phyloP scores from a whole-genome alignment of 495 filamentous ascomycete genomes.

The Tuber calosporum region DNA sequence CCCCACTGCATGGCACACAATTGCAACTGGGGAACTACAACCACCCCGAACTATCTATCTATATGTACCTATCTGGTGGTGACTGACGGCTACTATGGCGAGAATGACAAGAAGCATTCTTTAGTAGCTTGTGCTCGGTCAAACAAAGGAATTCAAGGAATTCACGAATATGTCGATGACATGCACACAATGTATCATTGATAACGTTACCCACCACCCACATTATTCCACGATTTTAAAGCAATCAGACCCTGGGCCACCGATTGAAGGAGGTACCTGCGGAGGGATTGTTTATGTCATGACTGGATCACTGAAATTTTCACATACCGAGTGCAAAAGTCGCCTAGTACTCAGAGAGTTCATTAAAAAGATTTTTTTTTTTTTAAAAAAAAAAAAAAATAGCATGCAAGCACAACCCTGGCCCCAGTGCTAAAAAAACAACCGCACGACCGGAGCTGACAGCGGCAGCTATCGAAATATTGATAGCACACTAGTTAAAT shows the following conservation, averaged over 20 bases:
- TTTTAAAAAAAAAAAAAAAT: no score
- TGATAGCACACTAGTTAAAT: neutral
- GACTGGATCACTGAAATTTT: neutral
- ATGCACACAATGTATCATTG: neutral
- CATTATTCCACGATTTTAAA: neutral
- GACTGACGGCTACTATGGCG: neutral
- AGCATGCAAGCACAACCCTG: neutral
- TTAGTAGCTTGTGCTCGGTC: neutral
- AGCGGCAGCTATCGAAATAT: neutral
- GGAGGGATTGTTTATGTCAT: neutral
- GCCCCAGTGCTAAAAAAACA: neutral
- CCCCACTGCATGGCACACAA: neutral
- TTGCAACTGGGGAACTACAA: neutral
- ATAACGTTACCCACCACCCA: neutral
- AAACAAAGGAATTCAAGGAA: neutral
- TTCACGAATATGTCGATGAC: neutral
- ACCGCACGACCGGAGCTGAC: neutral
- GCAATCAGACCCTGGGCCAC: neutral
- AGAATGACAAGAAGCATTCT: conserved; percentile 3
- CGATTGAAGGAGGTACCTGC: neutral
- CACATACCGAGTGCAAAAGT: neutral
- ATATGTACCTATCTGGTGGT: neutral
- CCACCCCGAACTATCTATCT: neutral
- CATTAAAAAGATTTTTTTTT: no score
- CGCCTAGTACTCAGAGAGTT: neutral